Evolutionary conservation across 2,329 filamentous ascomycete genomes (phyloP).

Genomic region (Apiospora aurea): DNA sequence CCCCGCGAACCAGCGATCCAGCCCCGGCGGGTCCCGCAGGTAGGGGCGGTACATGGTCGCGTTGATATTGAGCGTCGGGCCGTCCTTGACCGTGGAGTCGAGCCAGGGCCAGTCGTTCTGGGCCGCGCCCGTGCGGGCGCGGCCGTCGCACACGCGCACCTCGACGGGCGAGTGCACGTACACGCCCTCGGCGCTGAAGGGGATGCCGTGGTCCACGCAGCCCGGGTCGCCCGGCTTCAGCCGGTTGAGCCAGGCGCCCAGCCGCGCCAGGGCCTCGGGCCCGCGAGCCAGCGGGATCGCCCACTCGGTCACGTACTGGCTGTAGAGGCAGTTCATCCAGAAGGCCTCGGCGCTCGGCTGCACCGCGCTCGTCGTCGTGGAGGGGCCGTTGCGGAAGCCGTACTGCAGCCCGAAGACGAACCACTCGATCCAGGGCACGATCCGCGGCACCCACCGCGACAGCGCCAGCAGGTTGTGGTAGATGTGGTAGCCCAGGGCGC

Average conservation of each 20-base stretch:
- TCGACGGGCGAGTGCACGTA: slow-evolving; percentile 92
- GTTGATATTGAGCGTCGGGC: slow-evolving; percentile 86
- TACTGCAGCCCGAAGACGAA: slow-evolving; percentile 98
- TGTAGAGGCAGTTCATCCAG: slow-evolving; percentile 96
- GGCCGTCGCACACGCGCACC: slow-evolving; percentile 82
- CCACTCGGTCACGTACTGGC: slow-evolving; percentile 99
- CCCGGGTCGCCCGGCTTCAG: slow-evolving; percentile 67
- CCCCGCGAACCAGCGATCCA: slow-evolving; percentile 80
- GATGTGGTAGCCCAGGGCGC: slow-evolving; percentile 80
- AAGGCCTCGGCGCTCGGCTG: slow-evolving; percentile 82
- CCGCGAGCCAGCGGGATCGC: slow-evolving; percentile 85
- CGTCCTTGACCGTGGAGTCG: slow-evolving; percentile 73
- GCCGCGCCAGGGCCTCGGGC: slow-evolving; percentile 82
- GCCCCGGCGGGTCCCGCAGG: slow-evolving; percentile 76
- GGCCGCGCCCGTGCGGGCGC: slow-evolving; percentile 6
- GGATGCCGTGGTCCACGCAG: slow-evolving; percentile 73
- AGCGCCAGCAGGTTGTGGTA: slow-evolving; percentile 91
- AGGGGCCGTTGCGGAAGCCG: slow-evolving; percentile 75
- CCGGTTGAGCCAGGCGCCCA: slow-evolving; percentile 84
- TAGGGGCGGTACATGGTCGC: slow-evolving; percentile 92
- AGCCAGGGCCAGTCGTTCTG: slow-evolving; percentile 55
- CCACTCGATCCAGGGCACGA: slow-evolving; percentile 91
- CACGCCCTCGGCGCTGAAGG: slow-evolving; percentile 78
- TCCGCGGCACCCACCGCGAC: slow-evolving; percentile 76
- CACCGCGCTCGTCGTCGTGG: slow-evolving; percentile 71